These are phyloP conservation scores for Cytidiella melzeri DNA, from an alignment of 768 basidiomycete genomes.

Conservation along the genomic window DNA sequence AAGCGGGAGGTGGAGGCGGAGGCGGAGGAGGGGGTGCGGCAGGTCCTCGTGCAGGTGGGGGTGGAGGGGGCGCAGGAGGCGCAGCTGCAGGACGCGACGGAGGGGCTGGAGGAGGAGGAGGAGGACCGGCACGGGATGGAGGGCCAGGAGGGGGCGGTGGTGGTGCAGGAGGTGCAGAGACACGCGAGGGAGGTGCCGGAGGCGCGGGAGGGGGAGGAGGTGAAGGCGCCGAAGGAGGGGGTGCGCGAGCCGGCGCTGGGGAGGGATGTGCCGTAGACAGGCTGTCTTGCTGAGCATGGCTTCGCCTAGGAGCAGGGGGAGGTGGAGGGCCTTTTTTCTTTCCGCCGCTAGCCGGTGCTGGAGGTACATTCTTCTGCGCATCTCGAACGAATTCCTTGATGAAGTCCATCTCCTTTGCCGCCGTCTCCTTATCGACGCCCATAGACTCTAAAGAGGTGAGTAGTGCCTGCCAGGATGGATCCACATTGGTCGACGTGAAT, in stretches of 20 bases:
- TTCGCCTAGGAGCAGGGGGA: slow-evolving; percentile 33
- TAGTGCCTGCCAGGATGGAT: slow-evolving; percentile 81
- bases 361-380: slow-evolving; percentile 28
- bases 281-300: slow-evolving; percentile 23
- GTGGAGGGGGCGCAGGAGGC: slow-evolving; percentile 25
- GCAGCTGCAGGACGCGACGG: slow-evolving; percentile 30
- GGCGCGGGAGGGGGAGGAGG: slow-evolving; percentile 30
- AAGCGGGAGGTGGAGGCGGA: slow-evolving; percentile 15
- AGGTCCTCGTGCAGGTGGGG: slow-evolving; percentile 18
- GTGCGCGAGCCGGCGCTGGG: slow-evolving; percentile 37
- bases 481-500: slow-evolving; percentile 81
- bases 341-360: slow-evolving; percentile 18
- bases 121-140: slow-evolving; percentile 19
- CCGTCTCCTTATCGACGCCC: slow-evolving; percentile 63
- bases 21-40: slow-evolving; percentile 36
- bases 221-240: slow-evolving; percentile 29
- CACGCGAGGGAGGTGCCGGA: slow-evolving; percentile 25
- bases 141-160: slow-evolving; percentile 34
- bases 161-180: slow-evolving; percentile 23
- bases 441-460: slow-evolving; percentile 55
- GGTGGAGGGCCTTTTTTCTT: slow-evolving; percentile 30
- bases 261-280: slow-evolving; percentile 35
- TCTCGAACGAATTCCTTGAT: slow-evolving; percentile 78
- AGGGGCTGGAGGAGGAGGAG: slow-evolving; percentile 32
- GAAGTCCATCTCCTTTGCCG: slow-evolving; percentile 79